Base-by-base conservation (phyloP, 78 protist genomes). In the Isochrysis galbana region DNA sequence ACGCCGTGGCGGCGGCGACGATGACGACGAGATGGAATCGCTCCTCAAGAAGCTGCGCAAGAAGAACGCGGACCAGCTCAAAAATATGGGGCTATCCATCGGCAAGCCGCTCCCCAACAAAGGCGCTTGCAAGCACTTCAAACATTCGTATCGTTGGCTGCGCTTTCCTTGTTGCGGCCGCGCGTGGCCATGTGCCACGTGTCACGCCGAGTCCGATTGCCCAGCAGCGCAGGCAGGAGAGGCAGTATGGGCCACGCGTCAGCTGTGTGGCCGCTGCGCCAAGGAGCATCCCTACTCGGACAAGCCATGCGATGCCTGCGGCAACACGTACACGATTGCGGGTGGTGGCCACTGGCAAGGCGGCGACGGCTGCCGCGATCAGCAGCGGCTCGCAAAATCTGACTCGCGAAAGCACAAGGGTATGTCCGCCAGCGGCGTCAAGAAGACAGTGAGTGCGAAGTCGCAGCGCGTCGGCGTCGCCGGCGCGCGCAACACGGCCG, bases 221-320 rank as follows among this genome's bases (percentile, higher is more conserved):
- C 91, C 87, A n/a, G 83, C 61, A 7, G 83, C 87, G 41, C 67
- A 41, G 23, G 83, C 84, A 23, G 67, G 11, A 29, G 39, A 69
- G 69, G 67, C 34, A 19, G 70, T 44, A 86, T 91, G 95, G 94
- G 96, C 96, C 45, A 92, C 34, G 39, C 78, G 94, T 5, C 88
- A 92, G 96, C 83, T 94, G 44, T 94, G 96, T 36, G 96, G 96
- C 29, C 14, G 36, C 41, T 94, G 96, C 89, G 83, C 94, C 22
- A 19, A 42, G 14, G 96, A 94, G 84, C 83, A 46, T 36, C 89
- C 96, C 23, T 91, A 47, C 91, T 44, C 91, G 42, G 38, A 91
- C 51, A 48, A 41, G 39, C 39, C 67, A 38, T 90, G 93, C 89
- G 17, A 21, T 17, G 2, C 0, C 39, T 74, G 93, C 34, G 77